Conservation (phyloP, 805 yeast genomes). For the Komagataella mondaviorum region DNA sequence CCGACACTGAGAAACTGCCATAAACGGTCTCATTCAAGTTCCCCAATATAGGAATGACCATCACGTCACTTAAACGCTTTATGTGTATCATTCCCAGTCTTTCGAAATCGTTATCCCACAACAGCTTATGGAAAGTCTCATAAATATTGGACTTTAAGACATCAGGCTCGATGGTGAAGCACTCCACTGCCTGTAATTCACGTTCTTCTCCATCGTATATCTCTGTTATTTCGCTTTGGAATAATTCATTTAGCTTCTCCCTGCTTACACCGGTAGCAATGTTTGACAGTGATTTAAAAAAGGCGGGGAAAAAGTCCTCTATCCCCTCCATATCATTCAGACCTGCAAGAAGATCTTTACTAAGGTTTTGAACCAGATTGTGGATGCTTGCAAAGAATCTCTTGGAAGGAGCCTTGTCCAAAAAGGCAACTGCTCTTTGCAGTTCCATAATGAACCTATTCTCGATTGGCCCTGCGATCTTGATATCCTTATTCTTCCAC, state of each 20-base stretch:
- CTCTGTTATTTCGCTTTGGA: constrained; percentile 8
- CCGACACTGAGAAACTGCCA: constrained; percentile 15
- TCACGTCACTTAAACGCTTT: constrained; percentile 16
- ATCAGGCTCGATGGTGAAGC: constrained; percentile 20
- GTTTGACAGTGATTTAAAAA: constrained; percentile 8
- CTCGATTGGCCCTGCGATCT: constrained; percentile 11
- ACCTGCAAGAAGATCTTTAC: constrained; percentile 5
- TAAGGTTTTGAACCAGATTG: constrained; percentile 17
- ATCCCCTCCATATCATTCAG: constrained; percentile 15
- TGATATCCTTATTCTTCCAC: constrained; percentile 17
- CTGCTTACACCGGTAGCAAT: not conserved
- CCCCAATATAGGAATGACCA: constrained; percentile 19
- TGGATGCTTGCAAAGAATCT: constrained; percentile 25
- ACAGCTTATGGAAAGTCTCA: constrained; percentile 16
- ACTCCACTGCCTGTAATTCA: constrained; percentile 9
- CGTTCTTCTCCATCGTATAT: constrained; percentile 1
- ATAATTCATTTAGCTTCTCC: constrained; percentile 5
- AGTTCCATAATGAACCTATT: constrained; percentile 19
- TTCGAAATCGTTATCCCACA: constrained; percentile 17
- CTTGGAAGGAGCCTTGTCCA: constrained; percentile 17
- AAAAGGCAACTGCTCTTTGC: constrained; percentile 23
- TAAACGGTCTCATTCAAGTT: constrained; percentile 14
- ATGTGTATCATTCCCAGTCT: constrained; percentile 10
- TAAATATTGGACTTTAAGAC: constrained; percentile 16
- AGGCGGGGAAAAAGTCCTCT: constrained; percentile 14